phyloP scores from a whole-genome alignment of 495 filamentous ascomycete genomes.

The Stereocaulon alpinum region DNA sequence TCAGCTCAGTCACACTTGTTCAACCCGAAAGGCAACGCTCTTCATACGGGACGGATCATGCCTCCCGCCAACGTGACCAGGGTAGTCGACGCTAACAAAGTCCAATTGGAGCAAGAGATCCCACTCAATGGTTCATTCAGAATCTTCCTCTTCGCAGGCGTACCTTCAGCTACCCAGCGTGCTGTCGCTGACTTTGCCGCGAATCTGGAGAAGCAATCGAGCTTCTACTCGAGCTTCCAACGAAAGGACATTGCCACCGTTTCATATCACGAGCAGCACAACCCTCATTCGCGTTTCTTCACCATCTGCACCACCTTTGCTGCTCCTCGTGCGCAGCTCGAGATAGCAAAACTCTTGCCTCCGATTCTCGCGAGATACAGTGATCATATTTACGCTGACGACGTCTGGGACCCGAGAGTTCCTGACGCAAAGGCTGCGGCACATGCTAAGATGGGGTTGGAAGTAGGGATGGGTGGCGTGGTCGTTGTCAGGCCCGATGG shows the following conservation, averaged over 20 bases:
- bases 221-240: slow-evolving; percentile 56
- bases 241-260: slow-evolving; percentile 52
- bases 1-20: slow-evolving; percentile 61
- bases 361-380: slow-evolving; percentile 59
- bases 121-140: slow-evolving; percentile 81
- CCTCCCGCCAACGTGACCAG: slow-evolving; percentile 68
- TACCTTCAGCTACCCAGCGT: slow-evolving; percentile 43
- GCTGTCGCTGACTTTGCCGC: slow-evolving; percentile 60
- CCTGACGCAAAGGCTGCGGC: slow-evolving; percentile 60
- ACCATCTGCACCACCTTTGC: slow-evolving; percentile 66
- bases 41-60: slow-evolving; percentile 61
- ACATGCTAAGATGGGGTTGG: slow-evolving; percentile 78
- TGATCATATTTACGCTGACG: slow-evolving; percentile 79
- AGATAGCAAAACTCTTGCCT: slow-evolving; percentile 56
- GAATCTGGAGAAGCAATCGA: slow-evolving; percentile 50
- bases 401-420: slow-evolving; percentile 62
- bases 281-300: slow-evolving; percentile 74
- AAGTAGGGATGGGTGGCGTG: slow-evolving; percentile 61
- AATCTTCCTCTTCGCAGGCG: slow-evolving; percentile 73
- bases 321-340: slow-evolving; percentile 48
- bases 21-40: slow-evolving; percentile 46
- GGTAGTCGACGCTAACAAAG: slow-evolving; percentile 73
- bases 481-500: slow-evolving; percentile 79
- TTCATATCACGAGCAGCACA: slow-evolving; percentile 68
- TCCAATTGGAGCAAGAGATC: slow-evolving; percentile 79